phyloP scores from a whole-genome alignment of 176 grass and related monocot genomes.

The Elaeis guineensis region DNA sequence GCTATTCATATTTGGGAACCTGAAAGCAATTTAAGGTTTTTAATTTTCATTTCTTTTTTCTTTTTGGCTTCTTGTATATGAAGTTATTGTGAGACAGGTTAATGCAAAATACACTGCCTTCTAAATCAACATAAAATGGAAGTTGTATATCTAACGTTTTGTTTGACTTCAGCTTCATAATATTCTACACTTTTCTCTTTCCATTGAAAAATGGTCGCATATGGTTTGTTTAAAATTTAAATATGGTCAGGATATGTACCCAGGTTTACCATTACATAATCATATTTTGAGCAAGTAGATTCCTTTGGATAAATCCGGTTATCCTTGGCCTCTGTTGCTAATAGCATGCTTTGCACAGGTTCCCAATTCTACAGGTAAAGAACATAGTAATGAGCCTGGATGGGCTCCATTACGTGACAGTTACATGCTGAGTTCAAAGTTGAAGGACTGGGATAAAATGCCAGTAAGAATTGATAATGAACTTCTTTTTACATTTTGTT shows the following conservation, averaged over 20 bases:
- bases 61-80: no score
- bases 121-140: no score
- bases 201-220: no score
- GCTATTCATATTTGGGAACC: no score
- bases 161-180: no score
- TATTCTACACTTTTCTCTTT: no score
- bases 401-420: slow-evolving; percentile 25
- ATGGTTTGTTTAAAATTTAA: no score
- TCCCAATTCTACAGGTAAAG: background rate
- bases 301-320: slow-evolving; percentile 1
- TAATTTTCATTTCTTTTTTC: no score
- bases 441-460: slow-evolving; percentile 31
- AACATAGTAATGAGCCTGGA: slow-evolving; percentile 2
- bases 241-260: background rate
- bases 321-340: background rate
- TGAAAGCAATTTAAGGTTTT: no score
- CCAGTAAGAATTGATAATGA: background rate
- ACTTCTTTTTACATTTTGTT: background rate
- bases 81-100: no score
- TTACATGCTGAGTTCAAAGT: slow-evolving; percentile 27
- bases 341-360: background rate
- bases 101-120: no score
- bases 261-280: background rate
- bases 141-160: no score
- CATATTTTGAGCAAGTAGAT: background rate